phyloP scores from a whole-genome alignment of 108 stramenopile species.

The Conticribra guillardii region DNA sequence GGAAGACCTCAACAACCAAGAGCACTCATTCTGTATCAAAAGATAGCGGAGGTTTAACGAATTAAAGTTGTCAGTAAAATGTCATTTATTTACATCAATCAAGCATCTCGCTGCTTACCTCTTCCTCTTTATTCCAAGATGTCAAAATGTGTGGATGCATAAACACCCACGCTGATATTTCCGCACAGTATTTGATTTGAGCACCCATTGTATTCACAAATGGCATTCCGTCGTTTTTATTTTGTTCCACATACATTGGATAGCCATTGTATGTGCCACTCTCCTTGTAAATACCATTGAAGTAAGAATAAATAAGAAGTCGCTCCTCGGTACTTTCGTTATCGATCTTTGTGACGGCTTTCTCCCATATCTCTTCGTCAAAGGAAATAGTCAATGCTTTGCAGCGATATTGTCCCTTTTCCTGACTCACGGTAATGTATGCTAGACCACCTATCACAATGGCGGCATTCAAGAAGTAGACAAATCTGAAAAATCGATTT shows the following conservation, averaged over 20 bases:
- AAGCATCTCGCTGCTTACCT: background rate
- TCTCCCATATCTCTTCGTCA: slow-evolving; percentile 46
- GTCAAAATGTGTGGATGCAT: slow-evolving; percentile 13
- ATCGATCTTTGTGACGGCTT: background rate
- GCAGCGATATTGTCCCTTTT: slow-evolving; percentile 19
- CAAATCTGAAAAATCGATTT: slow-evolving; percentile 9
- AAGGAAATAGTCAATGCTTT: slow-evolving; percentile 16
- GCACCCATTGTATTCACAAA: slow-evolving; percentile 1
- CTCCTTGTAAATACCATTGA: slow-evolving; percentile 8
- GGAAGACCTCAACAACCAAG: slow-evolving; percentile 14
- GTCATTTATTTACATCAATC: too few species aligned
- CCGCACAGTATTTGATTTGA: slow-evolving; percentile 19
- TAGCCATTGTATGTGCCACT: background rate
- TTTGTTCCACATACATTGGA: slow-evolving; percentile 4
- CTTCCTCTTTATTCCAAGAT: too few species aligned
- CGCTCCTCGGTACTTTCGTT: background rate
- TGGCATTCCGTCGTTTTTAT: slow-evolving; percentile 1
- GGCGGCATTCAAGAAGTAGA: slow-evolving; percentile 17
- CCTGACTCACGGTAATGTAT: slow-evolving; percentile 7
- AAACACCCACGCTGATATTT: slow-evolving; percentile 15
- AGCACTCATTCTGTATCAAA: background rate
- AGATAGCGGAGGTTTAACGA: background rate
- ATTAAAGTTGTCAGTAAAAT: background rate
- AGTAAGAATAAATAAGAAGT: background rate
- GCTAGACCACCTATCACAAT: slow-evolving; percentile 1